A percentile compares a stretch with the other conserved stretches of the same genome.
phyloP scores from a whole-genome alignment of 768 basidiomycete genomes.

The Astraeus odoratus region DNA sequence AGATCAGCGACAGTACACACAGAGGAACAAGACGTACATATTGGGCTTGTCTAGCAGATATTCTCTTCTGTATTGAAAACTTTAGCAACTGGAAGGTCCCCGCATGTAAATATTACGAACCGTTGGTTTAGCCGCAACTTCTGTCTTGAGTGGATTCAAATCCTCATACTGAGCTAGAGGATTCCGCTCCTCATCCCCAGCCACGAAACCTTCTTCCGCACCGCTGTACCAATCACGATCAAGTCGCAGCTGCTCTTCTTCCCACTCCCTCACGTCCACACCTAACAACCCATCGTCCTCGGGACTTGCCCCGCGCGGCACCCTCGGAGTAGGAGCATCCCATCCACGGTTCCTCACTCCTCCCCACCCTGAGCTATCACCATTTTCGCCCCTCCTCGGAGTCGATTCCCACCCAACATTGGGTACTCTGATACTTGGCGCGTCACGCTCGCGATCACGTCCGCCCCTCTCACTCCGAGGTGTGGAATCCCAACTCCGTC shows the following conservation, averaged over 20 bases:
- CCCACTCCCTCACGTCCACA: slow-evolving; percentile 87
- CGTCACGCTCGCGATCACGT: slow-evolving; percentile 40
- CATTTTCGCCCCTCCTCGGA: slow-evolving; percentile 51
- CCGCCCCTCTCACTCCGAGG: slow-evolving; percentile 51
- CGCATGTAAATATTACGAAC: slow-evolving; percentile 32
- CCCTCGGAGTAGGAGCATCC: slow-evolving; percentile 82
- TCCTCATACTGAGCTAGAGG: slow-evolving; percentile 93
- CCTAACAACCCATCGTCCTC: slow-evolving; percentile 60
- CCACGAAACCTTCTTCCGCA: slow-evolving; percentile 80
- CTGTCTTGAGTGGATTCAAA: slow-evolving; percentile 58
- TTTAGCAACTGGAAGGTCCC: neutral
- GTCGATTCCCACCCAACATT: slow-evolving; percentile 95
- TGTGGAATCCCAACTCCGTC: slow-evolving; percentile 50
- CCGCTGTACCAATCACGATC: slow-evolving; percentile 97
- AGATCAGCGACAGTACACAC: slow-evolving; percentile 12
- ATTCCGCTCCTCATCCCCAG: slow-evolving; percentile 89
- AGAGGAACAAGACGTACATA: slow-evolving; percentile 51
- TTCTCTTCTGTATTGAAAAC: slow-evolving; percentile 53
- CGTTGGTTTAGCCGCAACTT: slow-evolving; percentile 69
- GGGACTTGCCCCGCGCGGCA: slow-evolving; percentile 57
- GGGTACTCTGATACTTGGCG: slow-evolving; percentile 82
- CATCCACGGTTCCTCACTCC: slow-evolving; percentile 48
- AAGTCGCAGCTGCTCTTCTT: slow-evolving; percentile 87
- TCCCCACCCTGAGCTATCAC: slow-evolving; percentile 62
- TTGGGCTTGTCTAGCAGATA: slow-evolving; percentile 94